Base-by-base conservation (phyloP, 139 green algal species). In the Diplosphaera chodatii region DNA sequence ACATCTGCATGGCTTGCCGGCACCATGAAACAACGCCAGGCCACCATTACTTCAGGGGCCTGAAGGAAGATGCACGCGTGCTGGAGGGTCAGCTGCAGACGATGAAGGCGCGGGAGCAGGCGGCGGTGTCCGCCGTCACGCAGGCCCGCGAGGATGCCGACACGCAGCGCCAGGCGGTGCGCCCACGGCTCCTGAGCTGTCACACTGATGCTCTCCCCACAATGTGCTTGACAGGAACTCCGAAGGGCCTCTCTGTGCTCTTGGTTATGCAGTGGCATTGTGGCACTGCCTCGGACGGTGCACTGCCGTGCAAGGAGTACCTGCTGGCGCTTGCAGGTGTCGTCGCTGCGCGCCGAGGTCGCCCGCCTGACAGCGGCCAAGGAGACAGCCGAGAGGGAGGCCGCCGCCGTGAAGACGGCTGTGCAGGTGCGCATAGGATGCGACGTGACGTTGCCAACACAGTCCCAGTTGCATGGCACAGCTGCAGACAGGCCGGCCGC, bases 21-120 rank as follows among this genome's bases (percentile, higher is more conserved):
- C 63, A 37, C 55, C 22, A 28, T 63, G 21, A 5, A 28, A 63
- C 23, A 30, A 10, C 41, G 32, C 25, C n/a, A 40, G 2, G 56
- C 32, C 5, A 20, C 3, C 3, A 59, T 18, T 32, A 78, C 66
- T 67, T 78, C 66, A 73, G 78, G 48, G 55, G 69, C 32, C 67
- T 86, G 68, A 79, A 80, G 6, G 82, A 80, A 64, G 80, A 82
- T 40, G 63, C 34, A 32, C 37, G 29, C 18, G 31, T 31, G 30
- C 32, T 79, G 55, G 80, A 87, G 64, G 34, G 67, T 3, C 66
- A 71, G 64, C 37, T 80, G 55, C 80, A 86, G 65, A 80, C 84
- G 63, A 40, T 40, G 15, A 63, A 72, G 25, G 66, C 68, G n/a
- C 29, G 66, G 20, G 73, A 78, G 64, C 63, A 63, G 63, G 71